phyloP scores from a whole-genome alignment of 495 filamentous ascomycete species.

The Xylaria curta region DNA sequence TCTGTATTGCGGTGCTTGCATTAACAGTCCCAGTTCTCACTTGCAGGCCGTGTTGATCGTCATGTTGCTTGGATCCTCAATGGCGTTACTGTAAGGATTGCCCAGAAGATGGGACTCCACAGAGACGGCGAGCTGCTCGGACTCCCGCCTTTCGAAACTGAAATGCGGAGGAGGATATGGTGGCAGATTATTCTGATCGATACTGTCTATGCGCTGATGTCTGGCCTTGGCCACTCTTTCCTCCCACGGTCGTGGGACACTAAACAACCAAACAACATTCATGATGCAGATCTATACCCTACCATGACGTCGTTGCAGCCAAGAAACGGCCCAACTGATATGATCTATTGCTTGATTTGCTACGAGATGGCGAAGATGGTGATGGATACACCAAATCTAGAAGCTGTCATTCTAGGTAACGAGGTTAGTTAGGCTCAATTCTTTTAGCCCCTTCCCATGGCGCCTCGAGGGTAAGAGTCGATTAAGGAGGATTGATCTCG shows the following conservation, averaged over 20 bases:
- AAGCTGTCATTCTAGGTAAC: conserved; percentile 49
- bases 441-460: neutral
- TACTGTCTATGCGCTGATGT: conserved; percentile 60
- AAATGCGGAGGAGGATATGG: conserved; percentile 73
- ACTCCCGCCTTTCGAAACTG: conserved; percentile 68
- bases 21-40: conserved; percentile 50
- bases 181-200: conserved; percentile 77
- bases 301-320: conserved; percentile 60
- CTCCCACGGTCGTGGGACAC: conserved; percentile 56
- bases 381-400: conserved; percentile 51
- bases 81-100: conserved; percentile 67
- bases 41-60: conserved; percentile 58
- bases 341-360: conserved; percentile 69
- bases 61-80: conserved; percentile 59
- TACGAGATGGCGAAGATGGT: conserved; percentile 58
- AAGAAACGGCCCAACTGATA: conserved; percentile 66
- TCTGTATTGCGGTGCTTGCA: neutral
- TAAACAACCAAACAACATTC: conserved; percentile 58
- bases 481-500: neutral
- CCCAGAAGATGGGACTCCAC: conserved; percentile 75
- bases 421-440: conserved; percentile 29
- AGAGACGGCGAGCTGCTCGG: conserved; percentile 71
- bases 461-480: neutral
- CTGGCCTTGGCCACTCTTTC: conserved; percentile 66
- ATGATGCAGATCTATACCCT: conserved; percentile 65